These are phyloP conservation scores for Pseudopediastrum boryanum DNA, from an alignment of 139 green algal species.

Conservation along the genomic window DNA sequence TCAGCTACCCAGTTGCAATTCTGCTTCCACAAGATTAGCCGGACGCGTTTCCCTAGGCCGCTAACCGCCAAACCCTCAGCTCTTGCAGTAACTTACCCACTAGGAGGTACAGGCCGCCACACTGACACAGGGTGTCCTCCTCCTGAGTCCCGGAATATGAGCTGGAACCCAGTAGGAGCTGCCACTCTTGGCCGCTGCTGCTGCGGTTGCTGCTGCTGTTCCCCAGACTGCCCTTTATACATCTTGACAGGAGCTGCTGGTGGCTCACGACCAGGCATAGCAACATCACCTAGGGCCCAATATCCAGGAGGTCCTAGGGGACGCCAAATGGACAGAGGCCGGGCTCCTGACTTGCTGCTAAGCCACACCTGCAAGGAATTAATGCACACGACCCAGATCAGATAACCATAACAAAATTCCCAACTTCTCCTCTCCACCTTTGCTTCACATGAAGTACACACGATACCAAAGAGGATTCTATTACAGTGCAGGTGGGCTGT, in stretches of 20 bases:
- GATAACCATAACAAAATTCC: too few species aligned
- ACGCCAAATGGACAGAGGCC: constrained; percentile 70
- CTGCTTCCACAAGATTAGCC: too few species aligned
- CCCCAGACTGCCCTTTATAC: constrained; percentile 72
- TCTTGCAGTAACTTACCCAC: constrained; percentile 53
- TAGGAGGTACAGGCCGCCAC: constrained; percentile 77
- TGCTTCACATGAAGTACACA: too few species aligned
- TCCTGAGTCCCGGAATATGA: constrained; percentile 80
- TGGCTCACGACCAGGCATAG: constrained; percentile 63
- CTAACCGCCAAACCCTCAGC: too few species aligned
- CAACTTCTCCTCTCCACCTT: too few species aligned
- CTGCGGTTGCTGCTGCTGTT: constrained; percentile 30
- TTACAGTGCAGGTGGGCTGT: too few species aligned
- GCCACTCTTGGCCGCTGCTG: constrained; percentile 43
- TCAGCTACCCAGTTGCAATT: too few species aligned
- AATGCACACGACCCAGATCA: too few species aligned
- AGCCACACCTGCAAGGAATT: too few species aligned
- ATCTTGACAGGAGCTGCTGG: constrained; percentile 66
- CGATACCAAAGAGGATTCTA: too few species aligned
- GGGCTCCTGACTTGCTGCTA: neutral
- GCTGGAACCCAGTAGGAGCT: constrained; percentile 58
- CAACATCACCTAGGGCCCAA: constrained; percentile 73
- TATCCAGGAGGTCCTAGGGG: constrained; percentile 64
- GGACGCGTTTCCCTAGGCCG: too few species aligned
- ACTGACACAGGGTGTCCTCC: constrained; percentile 59